These are phyloP conservation scores for Zygoascus biomembranicola DNA, from an alignment of 805 yeast genomes.

Conservation along the genomic window DNA sequence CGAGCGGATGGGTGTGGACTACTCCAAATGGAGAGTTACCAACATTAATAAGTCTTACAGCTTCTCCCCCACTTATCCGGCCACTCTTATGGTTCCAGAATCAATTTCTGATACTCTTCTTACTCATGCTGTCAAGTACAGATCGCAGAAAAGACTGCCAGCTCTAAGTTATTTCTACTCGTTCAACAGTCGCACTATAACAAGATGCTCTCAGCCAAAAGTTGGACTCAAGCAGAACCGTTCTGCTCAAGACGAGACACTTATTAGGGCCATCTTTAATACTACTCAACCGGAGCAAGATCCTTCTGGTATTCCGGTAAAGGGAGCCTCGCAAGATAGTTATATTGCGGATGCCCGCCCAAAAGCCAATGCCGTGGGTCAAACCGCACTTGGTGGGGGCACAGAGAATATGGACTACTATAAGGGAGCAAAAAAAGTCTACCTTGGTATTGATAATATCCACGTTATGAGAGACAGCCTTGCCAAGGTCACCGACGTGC, in stretches of 20 bases:
- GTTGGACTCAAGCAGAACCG: slow-evolving; percentile 84
- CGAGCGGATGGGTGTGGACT: slow-evolving; percentile 54
- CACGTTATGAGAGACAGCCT: slow-evolving; percentile 90
- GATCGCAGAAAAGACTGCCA: slow-evolving; percentile 84
- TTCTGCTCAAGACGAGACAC: slow-evolving; percentile 83
- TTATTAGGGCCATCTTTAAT: slow-evolving; percentile 64
- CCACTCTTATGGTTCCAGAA: slow-evolving; percentile 58
- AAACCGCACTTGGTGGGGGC: slow-evolving; percentile 96
- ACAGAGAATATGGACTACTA: slow-evolving; percentile 89
- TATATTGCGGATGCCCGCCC: slow-evolving; percentile 90
- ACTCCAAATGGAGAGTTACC: slow-evolving; percentile 61
- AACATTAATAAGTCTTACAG: slow-evolving; percentile 50
- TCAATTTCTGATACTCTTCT: slow-evolving; percentile 73
- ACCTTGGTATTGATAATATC: slow-evolving; percentile 87
- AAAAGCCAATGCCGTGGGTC: slow-evolving; percentile 90
- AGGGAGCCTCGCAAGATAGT: slow-evolving; percentile 39
- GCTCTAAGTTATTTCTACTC: slow-evolving; percentile 68
- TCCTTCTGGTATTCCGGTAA: slow-evolving; percentile 5
- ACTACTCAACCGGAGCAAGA: slow-evolving; percentile 37
- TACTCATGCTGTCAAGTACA: slow-evolving; percentile 71
- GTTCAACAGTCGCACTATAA: slow-evolving; percentile 57
- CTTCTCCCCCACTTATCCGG: slow-evolving; percentile 72
- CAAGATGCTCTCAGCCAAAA: slow-evolving; percentile 87
- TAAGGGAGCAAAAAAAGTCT: slow-evolving; percentile 58
- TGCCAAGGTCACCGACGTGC: slow-evolving; percentile 48